Percentiles rank a stretch among this genome's conserved stretches.
Conservation (phyloP, 2,329 filamentous ascomycete species). For the Calonectria fujianensis region DNA sequence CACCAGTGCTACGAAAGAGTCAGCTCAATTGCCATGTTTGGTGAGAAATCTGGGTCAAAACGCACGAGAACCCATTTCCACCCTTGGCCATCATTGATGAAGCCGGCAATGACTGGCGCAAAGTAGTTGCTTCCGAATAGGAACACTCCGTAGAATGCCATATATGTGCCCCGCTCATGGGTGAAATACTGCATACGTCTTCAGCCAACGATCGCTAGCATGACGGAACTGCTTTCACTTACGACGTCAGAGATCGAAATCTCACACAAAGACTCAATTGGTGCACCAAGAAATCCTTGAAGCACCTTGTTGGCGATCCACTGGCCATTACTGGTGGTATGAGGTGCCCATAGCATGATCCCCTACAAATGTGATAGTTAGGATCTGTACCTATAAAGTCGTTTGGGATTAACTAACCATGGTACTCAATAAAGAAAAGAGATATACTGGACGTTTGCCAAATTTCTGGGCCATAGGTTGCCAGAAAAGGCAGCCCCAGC, state of each 20-base stretch:
- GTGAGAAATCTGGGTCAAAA: not conserved
- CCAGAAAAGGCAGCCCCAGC: slow-evolving; percentile 67
- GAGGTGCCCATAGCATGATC: not conserved
- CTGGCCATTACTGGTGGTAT: slow-evolving; percentile 7
- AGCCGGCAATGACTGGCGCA: slow-evolving; percentile 19
- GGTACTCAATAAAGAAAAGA: not conserved
- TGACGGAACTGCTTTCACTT: not conserved
- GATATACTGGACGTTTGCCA: slow-evolving; percentile 59
- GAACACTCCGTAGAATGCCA: slow-evolving; percentile 5
- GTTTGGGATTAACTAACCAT: not conserved
- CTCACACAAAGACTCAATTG: slow-evolving; percentile 11
- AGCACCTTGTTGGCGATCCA: slow-evolving; percentile 23
- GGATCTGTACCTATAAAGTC: not conserved
- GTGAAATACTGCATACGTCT: not conserved
- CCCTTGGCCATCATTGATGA: slow-evolving; percentile 39
- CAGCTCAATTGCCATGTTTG: not conserved
- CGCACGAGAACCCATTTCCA: slow-evolving; percentile 43
- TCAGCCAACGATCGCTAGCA: not conserved
- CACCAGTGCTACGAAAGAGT: slow-evolving; percentile 32
- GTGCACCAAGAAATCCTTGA: slow-evolving; percentile 11
- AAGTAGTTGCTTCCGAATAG: slow-evolving; percentile 6
- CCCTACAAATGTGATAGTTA: not conserved
- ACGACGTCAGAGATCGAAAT: slow-evolving; percentile 3
- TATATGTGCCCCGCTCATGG: slow-evolving; percentile 14
- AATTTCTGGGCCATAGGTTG: slow-evolving; percentile 66